phyloP scores from a whole-genome alignment of 345 rosid species.

The Stellera chamaejasme region DNA sequence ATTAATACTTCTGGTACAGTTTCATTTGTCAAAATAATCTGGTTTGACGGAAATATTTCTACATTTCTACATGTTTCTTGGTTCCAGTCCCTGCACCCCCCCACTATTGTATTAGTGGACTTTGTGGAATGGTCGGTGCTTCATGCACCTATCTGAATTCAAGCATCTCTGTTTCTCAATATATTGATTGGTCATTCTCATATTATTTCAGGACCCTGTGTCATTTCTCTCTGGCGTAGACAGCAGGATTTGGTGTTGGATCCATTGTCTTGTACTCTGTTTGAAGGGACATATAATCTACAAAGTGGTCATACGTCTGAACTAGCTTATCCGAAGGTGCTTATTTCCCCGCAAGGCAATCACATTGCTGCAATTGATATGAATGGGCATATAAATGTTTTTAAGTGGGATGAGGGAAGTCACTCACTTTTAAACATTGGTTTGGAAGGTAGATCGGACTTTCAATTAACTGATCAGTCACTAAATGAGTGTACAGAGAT shows the following conservation, averaged over 20 bases:
- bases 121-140: neutral
- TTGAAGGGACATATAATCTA: conserved; percentile 52
- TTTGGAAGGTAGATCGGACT: conserved; percentile 22
- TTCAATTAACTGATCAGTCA: conserved; percentile 22
- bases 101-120: neutral
- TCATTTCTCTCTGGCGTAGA: conserved; percentile 67
- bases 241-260: conserved; percentile 39
- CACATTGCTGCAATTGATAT: conserved; percentile 65
- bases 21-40: conserved; percentile 14
- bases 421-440: conserved; percentile 26
- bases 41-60: neutral
- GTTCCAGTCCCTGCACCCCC: neutral
- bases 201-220: conserved; percentile 44
- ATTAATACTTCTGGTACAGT: conserved; percentile 50
- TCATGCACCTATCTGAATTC: neutral
- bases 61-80: neutral
- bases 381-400: conserved; percentile 51
- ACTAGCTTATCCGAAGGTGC: conserved; percentile 62
- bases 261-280: conserved; percentile 40
- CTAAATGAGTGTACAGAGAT: conserved; percentile 19
- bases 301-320: conserved; percentile 27
- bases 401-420: conserved; percentile 45
- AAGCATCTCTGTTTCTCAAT: neutral
- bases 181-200: conserved; percentile 5
- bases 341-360: conserved; percentile 65